Evolutionary conservation across 345 rosid genomes (phyloP), one percentile per base, ranked within the genome.

Genomic region (Brassica nigra): DNA sequence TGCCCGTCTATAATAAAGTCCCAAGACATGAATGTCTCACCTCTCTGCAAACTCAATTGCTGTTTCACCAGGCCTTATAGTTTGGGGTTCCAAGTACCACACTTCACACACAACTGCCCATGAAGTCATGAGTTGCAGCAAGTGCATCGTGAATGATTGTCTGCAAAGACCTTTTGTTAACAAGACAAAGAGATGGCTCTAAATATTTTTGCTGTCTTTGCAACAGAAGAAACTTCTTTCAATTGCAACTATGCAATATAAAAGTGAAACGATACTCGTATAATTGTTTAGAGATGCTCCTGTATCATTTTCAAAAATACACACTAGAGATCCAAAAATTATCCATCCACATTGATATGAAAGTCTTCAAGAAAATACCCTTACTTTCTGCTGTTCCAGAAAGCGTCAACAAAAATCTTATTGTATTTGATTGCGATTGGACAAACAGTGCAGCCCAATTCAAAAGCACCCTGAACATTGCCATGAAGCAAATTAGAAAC

Each of bases 71-170:
- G 61, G 61, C 85, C 73, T 90, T 76, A 92, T 80, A 44, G 80
- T 91, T 76, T 96, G 98, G 20, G 99, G 97, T 84, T 93, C 99
- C 83, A 96, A 85, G 81, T 92, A 96, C 98, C 99, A 96, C 36
- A 96, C 97, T 49, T 96, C 99, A 87, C 99, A 54, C 61, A 96
- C 99, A 76, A 96, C 99, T 70, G 99, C 98, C 99, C 99, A 96
- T 10, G 98, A 89, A 76, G 98, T 92, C 99, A 95, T 93, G 76
- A 95, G 97, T 83, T 89, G 99, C 84, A 93, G 87, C 78, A 95
- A 89, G 87, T 95, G 99, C 90, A 71, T 93, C 31, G 99, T 91
- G 85, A 95, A 95, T 68, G 99, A 95, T 77, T 52, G 58, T 52
- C 58, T 52, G 58, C 58, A 52, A 52, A 49, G 20, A 66, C 4